Conservation (phyloP, 1,284 basidiomycete species). For the Vanrija pseudolonga region DNA sequence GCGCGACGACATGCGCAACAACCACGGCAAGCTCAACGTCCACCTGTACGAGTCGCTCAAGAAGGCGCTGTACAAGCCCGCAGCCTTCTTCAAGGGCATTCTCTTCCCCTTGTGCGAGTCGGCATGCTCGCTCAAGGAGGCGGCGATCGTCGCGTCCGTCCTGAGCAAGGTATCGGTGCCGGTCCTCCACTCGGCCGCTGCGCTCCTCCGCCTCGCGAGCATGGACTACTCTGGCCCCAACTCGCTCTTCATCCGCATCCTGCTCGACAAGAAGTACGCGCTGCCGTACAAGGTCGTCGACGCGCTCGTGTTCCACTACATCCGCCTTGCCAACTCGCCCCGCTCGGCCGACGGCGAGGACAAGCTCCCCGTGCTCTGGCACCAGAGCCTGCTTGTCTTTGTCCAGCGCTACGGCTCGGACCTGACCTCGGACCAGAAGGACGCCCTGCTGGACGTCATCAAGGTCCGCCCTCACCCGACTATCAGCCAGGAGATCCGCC, state of each 20-base stretch:
- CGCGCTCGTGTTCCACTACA: constrained; percentile 95
- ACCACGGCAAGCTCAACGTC: constrained; percentile 79
- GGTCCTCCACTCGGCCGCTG: constrained; percentile 92
- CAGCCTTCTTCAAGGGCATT: constrained; percentile 97
- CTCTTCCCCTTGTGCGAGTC: constrained; percentile 90
- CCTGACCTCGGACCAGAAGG: constrained; percentile 94
- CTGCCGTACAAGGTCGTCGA: constrained; percentile 98
- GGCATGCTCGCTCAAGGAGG: constrained; percentile 90
- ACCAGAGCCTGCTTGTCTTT: constrained; percentile 93
- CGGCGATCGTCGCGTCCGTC: constrained; percentile 89
- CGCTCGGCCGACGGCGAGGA: constrained; percentile 59
- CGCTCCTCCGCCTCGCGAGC: constrained; percentile 83
- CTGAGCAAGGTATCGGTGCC: constrained; percentile 89
- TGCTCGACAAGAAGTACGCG: constrained; percentile 97
- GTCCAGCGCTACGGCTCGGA: constrained; percentile 95
- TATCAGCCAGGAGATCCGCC: constrained; percentile 83
- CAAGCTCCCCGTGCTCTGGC: constrained; percentile 93
- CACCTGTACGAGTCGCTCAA: constrained; percentile 93
- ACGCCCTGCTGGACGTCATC: constrained; percentile 90
- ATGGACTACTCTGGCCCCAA: constrained; percentile 98
- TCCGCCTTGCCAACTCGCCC: constrained; percentile 87
- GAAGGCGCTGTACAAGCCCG: constrained; percentile 91
- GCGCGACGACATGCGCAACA: constrained; percentile 74
- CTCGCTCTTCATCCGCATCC: constrained; percentile 92
- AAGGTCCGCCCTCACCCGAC: constrained; percentile 81